phyloP scores from a whole-genome alignment of 2,329 filamentous ascomycete genomes.

The Nothophoma quercina region DNA sequence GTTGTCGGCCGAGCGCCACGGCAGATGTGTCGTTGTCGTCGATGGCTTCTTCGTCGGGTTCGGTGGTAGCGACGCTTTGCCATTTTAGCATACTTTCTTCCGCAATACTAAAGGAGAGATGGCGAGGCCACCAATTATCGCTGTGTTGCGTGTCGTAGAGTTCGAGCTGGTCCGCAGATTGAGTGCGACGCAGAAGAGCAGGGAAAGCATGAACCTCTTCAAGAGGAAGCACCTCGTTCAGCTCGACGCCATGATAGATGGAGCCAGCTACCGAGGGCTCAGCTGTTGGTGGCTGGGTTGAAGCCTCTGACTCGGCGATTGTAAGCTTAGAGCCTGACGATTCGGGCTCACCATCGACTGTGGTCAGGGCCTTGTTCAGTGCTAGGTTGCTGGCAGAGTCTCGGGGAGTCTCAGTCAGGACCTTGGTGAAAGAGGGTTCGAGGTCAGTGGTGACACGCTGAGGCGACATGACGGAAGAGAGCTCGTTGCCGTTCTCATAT shows the following conservation, averaged over 20 bases:
- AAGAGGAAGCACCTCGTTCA: slow-evolving; percentile 49
- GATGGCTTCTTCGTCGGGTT: slow-evolving; percentile 28
- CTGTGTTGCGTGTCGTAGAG: slow-evolving; percentile 49
- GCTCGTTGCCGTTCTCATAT: slow-evolving; percentile 19
- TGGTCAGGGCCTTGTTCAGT: slow-evolving; percentile 22
- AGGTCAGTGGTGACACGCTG: slow-evolving; percentile 22
- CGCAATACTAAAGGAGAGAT: slow-evolving; percentile 77
- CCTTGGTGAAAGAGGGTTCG: slow-evolving; percentile 43
- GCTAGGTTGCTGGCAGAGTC: slow-evolving; percentile 36
- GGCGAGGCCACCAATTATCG: slow-evolving; percentile 72
- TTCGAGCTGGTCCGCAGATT: slow-evolving; percentile 58
- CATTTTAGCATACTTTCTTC: slow-evolving; percentile 77
- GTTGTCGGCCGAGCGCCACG: slow-evolving; percentile 38
- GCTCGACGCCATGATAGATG: slow-evolving; percentile 65
- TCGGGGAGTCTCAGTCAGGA: slow-evolving; percentile 45
- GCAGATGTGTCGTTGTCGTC: slow-evolving; percentile 44
- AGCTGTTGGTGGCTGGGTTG: slow-evolving; percentile 50
- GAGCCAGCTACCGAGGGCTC: slow-evolving; percentile 67
- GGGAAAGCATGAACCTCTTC: slow-evolving; percentile 60
- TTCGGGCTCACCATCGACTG: slow-evolving; percentile 28
- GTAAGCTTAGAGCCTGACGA: slow-evolving; percentile 22
- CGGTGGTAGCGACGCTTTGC: slow-evolving; percentile 45
- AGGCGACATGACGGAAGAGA: slow-evolving; percentile 21
- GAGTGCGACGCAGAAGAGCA: slow-evolving; percentile 67
- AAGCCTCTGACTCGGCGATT: slow-evolving; percentile 29